Evolutionary conservation across 306 rosid species (phyloP), one percentile per base, ranked within the genome.

Genomic region (Vachellia pachyceras): DNA sequence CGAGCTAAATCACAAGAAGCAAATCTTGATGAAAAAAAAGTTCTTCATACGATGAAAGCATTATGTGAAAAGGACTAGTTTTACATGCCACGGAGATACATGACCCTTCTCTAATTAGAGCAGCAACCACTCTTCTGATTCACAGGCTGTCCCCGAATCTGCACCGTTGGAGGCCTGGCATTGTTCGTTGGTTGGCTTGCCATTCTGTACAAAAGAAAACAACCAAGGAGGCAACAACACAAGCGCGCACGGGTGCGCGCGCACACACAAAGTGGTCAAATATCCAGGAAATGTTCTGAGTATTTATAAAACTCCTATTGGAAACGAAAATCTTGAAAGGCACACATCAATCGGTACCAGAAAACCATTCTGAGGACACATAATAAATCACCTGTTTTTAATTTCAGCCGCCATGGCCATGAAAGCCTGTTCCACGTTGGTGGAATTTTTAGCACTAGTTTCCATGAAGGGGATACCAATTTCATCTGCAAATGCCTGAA

Each of bases 71-170:
- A 11, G 52, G 44, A 45, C 90, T 82, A 91, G 93, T 84, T 93
- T 91, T 85, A 84, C 91, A 90, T 82, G 85, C 90, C 90, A 82
- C 22, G 25, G 79, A 79, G 82, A 77, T 82, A 86, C 69, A 80
- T 85, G 79, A 80, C 75, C 78, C 85, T 88, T 77, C 88, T 79
- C 84, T 90, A 95, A 87, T 92, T 81, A 8, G 98, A 95, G 98
- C 99, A 95, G 90, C 99, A 95, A 76, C 99, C 97, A 25, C 94
- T 82, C 82, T 92, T 95, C 87, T 95, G 99, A 89, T 93, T 95
- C 75, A 95, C 96, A 0, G 99, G 99, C 86, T 95, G 98, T 85
- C 99, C 99, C 75, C 97, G 90, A 72, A 95, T 93, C 89, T 93
- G 98, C 79, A 95, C 97, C 0, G 99, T 95, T 18, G 98, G 97